Evolutionary conservation across 768 basidiomycete genomes (phyloP).

Genomic region (Podaxis mareebaensis): DNA sequence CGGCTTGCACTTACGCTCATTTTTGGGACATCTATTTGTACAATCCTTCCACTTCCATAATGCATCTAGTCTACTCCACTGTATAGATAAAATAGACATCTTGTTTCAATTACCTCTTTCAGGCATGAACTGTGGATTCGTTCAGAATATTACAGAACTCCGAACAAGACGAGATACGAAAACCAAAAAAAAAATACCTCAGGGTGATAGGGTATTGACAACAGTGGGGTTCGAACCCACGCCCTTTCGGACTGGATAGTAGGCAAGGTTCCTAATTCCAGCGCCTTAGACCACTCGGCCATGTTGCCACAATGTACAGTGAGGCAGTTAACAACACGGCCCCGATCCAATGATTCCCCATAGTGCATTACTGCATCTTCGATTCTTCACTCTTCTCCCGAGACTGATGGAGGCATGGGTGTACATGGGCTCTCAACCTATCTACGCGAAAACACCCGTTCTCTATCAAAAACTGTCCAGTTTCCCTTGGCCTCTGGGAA

Average conservation of each 20-base stretch:
- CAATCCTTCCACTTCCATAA: constrained; percentile 3
- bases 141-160: no score
- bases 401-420: constrained; percentile 38
- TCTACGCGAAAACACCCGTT: constrained; percentile 48
- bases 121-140: no score
- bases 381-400: not conserved
- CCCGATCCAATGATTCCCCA: not conserved
- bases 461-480: constrained; percentile 36
- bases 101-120: not conserved
- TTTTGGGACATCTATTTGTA: not conserved
- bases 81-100: constrained; percentile 11
- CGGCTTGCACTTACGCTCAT: not conserved
- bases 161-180: no score
- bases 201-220: constrained; percentile 25
- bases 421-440: constrained; percentile 55
- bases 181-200: no score
- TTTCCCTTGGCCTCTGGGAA: constrained; percentile 20
- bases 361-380: not conserved
- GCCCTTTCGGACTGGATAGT: constrained; percentile 42
- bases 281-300: constrained; percentile 65
- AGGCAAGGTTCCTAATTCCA: constrained; percentile 45
- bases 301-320: constrained; percentile 37
- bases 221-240: constrained; percentile 48
- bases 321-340: not conserved
- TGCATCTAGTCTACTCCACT: constrained; percentile 9